phyloP scores from a whole-genome alignment of 2,329 filamentous ascomycete species.

The Tolypocladium tropicale region DNA sequence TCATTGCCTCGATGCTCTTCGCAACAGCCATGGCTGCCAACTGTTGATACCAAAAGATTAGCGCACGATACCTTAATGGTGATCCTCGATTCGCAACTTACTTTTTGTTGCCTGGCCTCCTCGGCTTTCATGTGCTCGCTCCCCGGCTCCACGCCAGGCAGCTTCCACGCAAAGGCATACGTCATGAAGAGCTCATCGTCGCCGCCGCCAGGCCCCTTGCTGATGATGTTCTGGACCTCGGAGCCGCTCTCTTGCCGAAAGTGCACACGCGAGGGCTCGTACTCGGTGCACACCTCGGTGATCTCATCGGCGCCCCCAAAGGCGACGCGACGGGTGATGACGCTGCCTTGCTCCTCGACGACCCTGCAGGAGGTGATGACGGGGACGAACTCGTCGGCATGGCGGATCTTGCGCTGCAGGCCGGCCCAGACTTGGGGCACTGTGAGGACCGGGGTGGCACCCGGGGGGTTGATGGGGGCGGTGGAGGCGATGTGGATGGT shows the following conservation, averaged over 20 bases:
- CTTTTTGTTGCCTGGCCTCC: constrained; percentile 12
- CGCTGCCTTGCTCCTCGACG: neutral
- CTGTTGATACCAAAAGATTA: constrained; percentile 2
- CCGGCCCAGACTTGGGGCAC: constrained; percentile 16
- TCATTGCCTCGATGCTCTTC: constrained; percentile 14
- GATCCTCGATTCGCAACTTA: neutral
- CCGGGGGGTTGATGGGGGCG: constrained; percentile 16
- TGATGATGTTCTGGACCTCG: constrained; percentile 20
- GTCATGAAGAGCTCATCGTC: constrained; percentile 18
- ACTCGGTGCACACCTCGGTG: constrained; percentile 19
- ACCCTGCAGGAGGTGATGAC: constrained; percentile 5
- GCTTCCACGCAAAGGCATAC: constrained; percentile 21
- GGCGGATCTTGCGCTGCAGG: constrained; percentile 17
- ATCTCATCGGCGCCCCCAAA: constrained; percentile 9
- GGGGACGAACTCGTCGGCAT: constrained; percentile 17
- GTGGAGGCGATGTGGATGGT: constrained; percentile 12
- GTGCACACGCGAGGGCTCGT: constrained; percentile 17
- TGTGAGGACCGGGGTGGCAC: constrained; percentile 6
- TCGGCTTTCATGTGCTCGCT: constrained; percentile 9
- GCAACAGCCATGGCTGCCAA: constrained; percentile 15
- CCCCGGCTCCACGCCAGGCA: constrained; percentile 10
- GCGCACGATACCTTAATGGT: neutral
- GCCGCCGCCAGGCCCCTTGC: constrained; percentile 7
- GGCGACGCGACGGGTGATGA: constrained; percentile 12
- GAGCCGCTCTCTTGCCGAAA: constrained; percentile 20